Percentiles rank a stretch among this genome's conserved stretches.
Conservation (phyloP, 352 stramenopile species). For the Blastocystis sp. region DNA sequence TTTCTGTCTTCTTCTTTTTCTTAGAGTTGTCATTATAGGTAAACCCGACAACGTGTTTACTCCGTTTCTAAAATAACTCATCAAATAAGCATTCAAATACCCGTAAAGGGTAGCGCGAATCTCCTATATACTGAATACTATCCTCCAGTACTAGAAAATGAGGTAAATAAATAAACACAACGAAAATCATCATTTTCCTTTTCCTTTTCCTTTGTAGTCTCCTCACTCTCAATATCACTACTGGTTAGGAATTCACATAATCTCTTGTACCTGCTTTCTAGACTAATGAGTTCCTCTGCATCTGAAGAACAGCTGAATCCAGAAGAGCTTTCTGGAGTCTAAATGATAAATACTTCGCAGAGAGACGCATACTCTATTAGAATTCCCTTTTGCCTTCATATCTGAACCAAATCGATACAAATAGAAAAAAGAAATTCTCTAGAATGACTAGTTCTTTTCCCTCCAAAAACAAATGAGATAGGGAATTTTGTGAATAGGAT, state of each 20-base stretch:
- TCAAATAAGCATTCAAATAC: not conserved
- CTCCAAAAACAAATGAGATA: too few relatives aligned
- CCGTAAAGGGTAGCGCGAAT: not conserved
- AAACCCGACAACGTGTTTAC: not conserved
- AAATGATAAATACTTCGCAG: too few relatives aligned
- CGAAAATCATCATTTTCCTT: not conserved
- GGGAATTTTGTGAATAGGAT: too few relatives aligned
- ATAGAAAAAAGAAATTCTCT: too few relatives aligned
- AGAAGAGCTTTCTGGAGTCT: not conserved
- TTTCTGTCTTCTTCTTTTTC: not conserved
- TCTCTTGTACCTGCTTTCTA: not conserved
- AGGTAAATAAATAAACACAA: not conserved
- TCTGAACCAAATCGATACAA: too few relatives aligned
- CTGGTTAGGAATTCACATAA: not conserved
- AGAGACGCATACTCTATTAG: too few relatives aligned
- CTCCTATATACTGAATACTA: not conserved
- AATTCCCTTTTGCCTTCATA: too few relatives aligned
- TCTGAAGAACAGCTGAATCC: too few relatives aligned
- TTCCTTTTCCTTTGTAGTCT: not conserved
- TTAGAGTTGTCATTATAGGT: not conserved
- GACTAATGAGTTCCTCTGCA: too few relatives aligned
- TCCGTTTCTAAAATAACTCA: not conserved
- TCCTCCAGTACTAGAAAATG: not conserved
- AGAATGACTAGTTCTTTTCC: too few relatives aligned
- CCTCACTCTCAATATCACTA: not conserved